Conservation (phyloP, 805 yeast genomes). For the Barnettozyma wickerhamii region DNA sequence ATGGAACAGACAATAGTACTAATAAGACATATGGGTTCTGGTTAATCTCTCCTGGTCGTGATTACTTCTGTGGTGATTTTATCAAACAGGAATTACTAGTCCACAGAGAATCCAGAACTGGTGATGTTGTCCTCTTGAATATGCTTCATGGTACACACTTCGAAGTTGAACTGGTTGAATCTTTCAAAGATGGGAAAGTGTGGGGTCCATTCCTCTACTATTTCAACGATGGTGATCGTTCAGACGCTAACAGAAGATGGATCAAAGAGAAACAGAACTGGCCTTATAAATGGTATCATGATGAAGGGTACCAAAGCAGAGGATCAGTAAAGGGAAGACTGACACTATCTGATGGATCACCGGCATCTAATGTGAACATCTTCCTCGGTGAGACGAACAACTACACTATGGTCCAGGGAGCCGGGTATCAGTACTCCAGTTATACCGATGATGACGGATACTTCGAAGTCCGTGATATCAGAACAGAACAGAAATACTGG, state of each 20-base stretch:
- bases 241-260: slow-evolving; percentile 5
- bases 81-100: slow-evolving; percentile 4
- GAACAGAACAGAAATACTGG: slow-evolving; percentile 1
- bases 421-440: slow-evolving; percentile 5
- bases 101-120: slow-evolving; percentile 5
- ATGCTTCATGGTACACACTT: slow-evolving; percentile 8
- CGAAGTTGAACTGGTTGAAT: slow-evolving; percentile 2
- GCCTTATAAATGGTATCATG: slow-evolving; percentile 5
- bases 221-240: slow-evolving; percentile 5
- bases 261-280: slow-evolving; percentile 5
- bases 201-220: slow-evolving; percentile 6
- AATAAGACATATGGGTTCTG: slow-evolving; percentile 2
- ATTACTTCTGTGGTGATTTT: slow-evolving; percentile 6
- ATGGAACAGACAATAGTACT: slow-evolving; percentile 1
- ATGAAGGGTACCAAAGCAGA: slow-evolving; percentile 1
- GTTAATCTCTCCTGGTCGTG: slow-evolving; percentile 5
- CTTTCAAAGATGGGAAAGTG: slow-evolving; percentile 1
- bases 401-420: slow-evolving; percentile 6
- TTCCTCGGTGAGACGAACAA: slow-evolving; percentile 3
- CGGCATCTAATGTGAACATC: slow-evolving; percentile 4
- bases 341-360: slow-evolving; percentile 4
- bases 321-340: slow-evolving; percentile 4
- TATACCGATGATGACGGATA: slow-evolving; percentile 7
- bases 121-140: slow-evolving; percentile 6
- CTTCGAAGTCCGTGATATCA: background rate